Percentiles rank a stretch among this genome's conserved stretches.
Evolutionary conservation across 164 flowering plant genomes (phyloP).

Genomic region (Liriodendron chinense): DNA sequence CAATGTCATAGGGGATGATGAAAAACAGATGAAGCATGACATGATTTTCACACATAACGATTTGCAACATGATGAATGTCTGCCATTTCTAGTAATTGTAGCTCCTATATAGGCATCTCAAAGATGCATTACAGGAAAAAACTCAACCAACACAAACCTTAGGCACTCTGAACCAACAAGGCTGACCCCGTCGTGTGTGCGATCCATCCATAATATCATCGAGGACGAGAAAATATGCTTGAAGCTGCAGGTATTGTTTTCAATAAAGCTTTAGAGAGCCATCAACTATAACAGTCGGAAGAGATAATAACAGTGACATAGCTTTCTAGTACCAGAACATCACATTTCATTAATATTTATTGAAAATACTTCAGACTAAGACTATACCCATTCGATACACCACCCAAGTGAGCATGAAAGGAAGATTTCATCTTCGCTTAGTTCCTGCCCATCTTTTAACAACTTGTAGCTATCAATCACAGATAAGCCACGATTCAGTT

Average conservation of each 20-base stretch:
- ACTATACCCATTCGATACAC: constrained; percentile 94
- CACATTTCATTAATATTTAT: background rate
- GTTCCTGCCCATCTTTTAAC: constrained; percentile 66
- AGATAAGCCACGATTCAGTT: constrained; percentile 88
- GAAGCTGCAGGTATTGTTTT: constrained; percentile 58
- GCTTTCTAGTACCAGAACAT: background rate
- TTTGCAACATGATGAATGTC: background rate
- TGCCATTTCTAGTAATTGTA: background rate
- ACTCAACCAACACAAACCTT: constrained; percentile 39
- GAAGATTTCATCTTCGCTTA: constrained; percentile 68
- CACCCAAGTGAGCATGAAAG: constrained; percentile 81
- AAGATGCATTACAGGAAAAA: background rate
- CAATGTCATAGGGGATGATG: background rate
- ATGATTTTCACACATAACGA: background rate
- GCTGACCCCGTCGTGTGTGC: constrained; percentile 86
- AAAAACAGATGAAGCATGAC: background rate
- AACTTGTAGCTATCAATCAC: constrained; percentile 83
- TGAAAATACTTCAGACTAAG: background rate
- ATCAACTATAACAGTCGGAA: background rate
- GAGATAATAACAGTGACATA: constrained; percentile 5
- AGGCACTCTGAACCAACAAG: constrained; percentile 86
- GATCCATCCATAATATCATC: constrained; percentile 97
- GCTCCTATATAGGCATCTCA: background rate
- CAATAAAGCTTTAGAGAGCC: constrained; percentile 8
- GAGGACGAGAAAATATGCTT: constrained; percentile 92